These are phyloP conservation scores for Thalassiosira profunda DNA, from an alignment of 108 stramenopile species.

Conservation along the genomic window DNA sequence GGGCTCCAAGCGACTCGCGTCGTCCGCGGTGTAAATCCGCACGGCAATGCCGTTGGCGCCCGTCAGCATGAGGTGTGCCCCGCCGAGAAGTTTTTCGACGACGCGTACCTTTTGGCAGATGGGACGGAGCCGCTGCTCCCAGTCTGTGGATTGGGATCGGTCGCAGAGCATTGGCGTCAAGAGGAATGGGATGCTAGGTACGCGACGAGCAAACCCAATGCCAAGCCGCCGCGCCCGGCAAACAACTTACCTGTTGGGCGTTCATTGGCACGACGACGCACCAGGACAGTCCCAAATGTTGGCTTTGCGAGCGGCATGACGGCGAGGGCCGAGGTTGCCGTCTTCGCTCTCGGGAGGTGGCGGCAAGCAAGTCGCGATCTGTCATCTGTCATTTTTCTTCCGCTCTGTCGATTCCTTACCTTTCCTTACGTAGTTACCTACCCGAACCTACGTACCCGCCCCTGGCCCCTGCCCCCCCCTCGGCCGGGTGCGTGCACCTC, in stretches of 20 bases:
- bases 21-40: conserved; percentile 41
- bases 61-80: conserved; percentile 62
- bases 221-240: neutral
- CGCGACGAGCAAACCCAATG: neutral
- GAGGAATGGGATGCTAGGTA: neutral
- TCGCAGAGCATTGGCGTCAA: neutral
- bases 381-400: too few species aligned
- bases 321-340: neutral
- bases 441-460: too few species aligned
- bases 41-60: conserved; percentile 47
- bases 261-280: conserved; percentile 42
- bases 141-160: conserved; percentile 16
- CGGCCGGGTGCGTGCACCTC: too few species aligned
- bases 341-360: neutral
- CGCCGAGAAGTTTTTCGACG: conserved; percentile 52
- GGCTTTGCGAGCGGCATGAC: neutral
- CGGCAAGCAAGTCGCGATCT: too few species aligned
- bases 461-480: too few species aligned
- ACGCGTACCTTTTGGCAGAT: conserved; percentile 55
- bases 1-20: conserved; percentile 29
- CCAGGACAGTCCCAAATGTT: conserved; percentile 45
- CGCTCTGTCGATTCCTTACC: too few species aligned
- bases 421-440: too few species aligned
- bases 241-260: conserved; percentile 33
- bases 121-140: conserved; percentile 48